Evolutionary conservation across 2,329 filamentous ascomycete species (phyloP), one percentile per base, ranked within the genome.

Genomic region (Geoglossum cookeanum): DNA sequence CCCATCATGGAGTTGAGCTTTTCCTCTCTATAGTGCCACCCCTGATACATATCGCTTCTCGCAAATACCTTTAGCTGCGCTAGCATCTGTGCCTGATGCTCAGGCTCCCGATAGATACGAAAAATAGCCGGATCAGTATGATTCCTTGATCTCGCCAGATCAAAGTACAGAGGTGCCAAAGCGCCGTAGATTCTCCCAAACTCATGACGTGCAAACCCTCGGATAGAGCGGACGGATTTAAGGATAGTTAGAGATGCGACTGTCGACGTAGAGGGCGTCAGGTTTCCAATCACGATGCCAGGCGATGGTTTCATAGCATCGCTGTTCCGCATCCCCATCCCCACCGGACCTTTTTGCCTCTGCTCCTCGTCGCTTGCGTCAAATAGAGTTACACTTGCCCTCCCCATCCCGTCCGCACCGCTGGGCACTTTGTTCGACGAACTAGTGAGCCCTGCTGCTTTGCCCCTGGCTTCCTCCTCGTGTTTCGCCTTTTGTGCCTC

Each of bases 121-220:
- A 97, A 98, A 7, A 97, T 75, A 37, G 88, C 75, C 5, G 87
- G 87, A 62, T 96, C 85, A 13, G 85, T 80, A 71, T 85, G 87
- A 61, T 74, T 87, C 71, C 76, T 80, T 1, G 84, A 82, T 60
- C 74, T 77, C 39, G 79, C 80, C 47, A 97, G 78, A 67, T 98
- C 88, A 61, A 81, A 80, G 70, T 97, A 98, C 64, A 94, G 91
- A 0, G 90, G 90, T 9, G 83, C 86, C 62, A 98, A 70, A 3
- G 87, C 85, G n/a, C 83, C 84, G 69, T 97, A 94, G 13, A 97
- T 76, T 67, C 85, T 94, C 15, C 85, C 91, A 67, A 90, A 98
- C 68, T 97, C 90, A 63, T 92, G 81, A 60, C 90, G 79, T 49
- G 92, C 92, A 63, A 83, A 80, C 3, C 91, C 92, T 47, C 92